These are phyloP conservation scores for Trametes versicolor DNA, from an alignment of 1,284 basidiomycete species.

Conservation along the genomic window DNA sequence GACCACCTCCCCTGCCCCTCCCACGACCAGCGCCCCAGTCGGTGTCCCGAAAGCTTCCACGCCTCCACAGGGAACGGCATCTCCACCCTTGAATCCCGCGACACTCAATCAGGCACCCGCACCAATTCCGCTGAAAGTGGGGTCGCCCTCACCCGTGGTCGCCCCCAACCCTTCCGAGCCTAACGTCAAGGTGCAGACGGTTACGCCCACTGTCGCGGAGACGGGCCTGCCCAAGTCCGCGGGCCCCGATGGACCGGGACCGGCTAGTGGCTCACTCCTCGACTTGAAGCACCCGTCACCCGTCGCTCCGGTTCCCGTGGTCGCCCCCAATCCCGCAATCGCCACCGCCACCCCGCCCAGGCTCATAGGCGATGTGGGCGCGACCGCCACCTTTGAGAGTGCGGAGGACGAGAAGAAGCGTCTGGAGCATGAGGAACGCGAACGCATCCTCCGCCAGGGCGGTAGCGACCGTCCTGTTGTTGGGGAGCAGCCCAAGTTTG, in stretches of 20 bases:
- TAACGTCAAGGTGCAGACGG: constrained; percentile 44
- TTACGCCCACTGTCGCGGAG: constrained; percentile 68
- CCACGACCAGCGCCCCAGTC: constrained; percentile 22
- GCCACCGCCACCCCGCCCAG: constrained; percentile 13
- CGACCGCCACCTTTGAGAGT: constrained; percentile 40
- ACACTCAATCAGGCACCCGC: constrained; percentile 66
- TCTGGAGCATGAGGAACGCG: constrained; percentile 50
- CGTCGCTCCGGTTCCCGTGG: constrained; percentile 35
- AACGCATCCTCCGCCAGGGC: constrained; percentile 43
- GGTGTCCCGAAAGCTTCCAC: constrained; percentile 30
- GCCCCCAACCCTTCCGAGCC: constrained; percentile 45
- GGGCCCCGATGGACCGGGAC: constrained; percentile 68
- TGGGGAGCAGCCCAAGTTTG: constrained; percentile 42
- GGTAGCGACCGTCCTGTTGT: constrained; percentile 14
- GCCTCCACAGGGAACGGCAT: constrained; percentile 33
- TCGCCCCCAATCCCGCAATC: constrained; percentile 13
- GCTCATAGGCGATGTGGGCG: constrained; percentile 4
- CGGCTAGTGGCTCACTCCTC: constrained; percentile 68
- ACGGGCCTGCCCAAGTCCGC: constrained; percentile 67
- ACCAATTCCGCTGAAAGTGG: constrained; percentile 51
- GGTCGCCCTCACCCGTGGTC: constrained; percentile 41
- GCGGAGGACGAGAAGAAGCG: constrained; percentile 55
- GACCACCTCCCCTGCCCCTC: constrained; percentile 21
- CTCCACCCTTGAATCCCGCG: constrained; percentile 60
- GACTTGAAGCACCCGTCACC: constrained; percentile 56